Conservation (phyloP, 352 stramenopile species). For the Phytophthora rubi region DNA sequence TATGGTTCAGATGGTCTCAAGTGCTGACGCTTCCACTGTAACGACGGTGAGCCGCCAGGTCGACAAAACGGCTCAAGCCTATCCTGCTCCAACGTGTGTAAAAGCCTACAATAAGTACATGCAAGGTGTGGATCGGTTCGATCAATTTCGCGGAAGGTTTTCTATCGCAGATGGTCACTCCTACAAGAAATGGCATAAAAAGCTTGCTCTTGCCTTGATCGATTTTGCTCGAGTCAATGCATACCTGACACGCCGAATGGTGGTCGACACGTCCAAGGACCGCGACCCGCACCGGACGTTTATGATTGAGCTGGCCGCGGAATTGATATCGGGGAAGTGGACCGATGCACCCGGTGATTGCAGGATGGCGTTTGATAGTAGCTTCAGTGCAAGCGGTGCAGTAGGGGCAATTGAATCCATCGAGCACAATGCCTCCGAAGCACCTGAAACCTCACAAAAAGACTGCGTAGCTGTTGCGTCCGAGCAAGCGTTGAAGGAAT, state of each 20-base stretch:
- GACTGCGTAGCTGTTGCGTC: not conserved
- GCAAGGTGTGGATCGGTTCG: not conserved
- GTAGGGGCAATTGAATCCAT: no score
- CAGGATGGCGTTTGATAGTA: not conserved
- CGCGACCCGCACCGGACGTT: not conserved
- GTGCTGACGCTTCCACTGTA: constrained; percentile 22
- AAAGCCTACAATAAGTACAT: not conserved
- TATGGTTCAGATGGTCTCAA: constrained; percentile 29
- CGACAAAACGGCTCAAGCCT: not conserved
- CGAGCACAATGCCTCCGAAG: no score
- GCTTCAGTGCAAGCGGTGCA: not conserved
- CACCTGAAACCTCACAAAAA: not conserved
- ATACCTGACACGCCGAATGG: not conserved
- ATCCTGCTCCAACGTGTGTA: not conserved
- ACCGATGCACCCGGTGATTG: not conserved
- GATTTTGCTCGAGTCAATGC: not conserved
- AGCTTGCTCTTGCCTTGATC: not conserved
- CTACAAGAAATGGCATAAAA: not conserved
- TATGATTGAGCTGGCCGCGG: not conserved
- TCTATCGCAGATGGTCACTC: not conserved
- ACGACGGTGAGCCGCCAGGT: not conserved
- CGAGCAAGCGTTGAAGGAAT: not conserved
- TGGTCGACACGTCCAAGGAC: not conserved
- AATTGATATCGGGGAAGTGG: not conserved
- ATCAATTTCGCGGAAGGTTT: not conserved